Evolutionary conservation across 805 yeast species (phyloP).

Genomic region (Lachancea thermotolerans): DNA sequence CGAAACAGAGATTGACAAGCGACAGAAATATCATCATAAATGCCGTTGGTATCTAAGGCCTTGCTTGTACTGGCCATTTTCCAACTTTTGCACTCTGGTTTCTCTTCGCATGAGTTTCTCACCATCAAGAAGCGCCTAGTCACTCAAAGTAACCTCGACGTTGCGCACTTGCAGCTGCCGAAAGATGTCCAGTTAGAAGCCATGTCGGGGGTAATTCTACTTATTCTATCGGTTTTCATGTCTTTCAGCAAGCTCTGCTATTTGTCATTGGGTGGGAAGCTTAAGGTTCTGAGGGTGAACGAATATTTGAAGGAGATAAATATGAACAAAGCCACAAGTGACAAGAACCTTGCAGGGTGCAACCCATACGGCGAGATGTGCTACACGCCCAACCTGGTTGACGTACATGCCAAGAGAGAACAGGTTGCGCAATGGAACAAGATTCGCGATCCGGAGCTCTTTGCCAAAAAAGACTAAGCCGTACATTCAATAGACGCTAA

Average conservation of each 20-base stretch:
- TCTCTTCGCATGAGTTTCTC: slow-evolving; percentile 31
- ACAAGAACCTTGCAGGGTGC: slow-evolving; percentile 24
- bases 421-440: slow-evolving; percentile 15
- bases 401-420: slow-evolving; percentile 22
- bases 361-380: slow-evolving; percentile 27
- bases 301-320: slow-evolving; percentile 26
- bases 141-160: slow-evolving; percentile 1
- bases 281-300: slow-evolving; percentile 12
- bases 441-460: background rate
- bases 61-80: slow-evolving; percentile 6
- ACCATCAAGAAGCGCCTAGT: slow-evolving; percentile 17
- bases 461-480: background rate
- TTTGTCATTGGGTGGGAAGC: slow-evolving; percentile 18
- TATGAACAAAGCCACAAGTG: slow-evolving; percentile 26
- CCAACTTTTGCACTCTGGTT: slow-evolving; percentile 27
- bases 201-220: slow-evolving; percentile 18
- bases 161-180: slow-evolving; percentile 18
- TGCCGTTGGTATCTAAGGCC: slow-evolving; percentile 9
- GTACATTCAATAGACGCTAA: background rate
- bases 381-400: slow-evolving; percentile 25
- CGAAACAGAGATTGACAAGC: no score
- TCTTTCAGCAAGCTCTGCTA: slow-evolving; percentile 22
- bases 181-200: slow-evolving; percentile 28
- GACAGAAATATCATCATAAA: background rate
- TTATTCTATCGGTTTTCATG: slow-evolving; percentile 19